Base-by-base conservation (phyloP, 2,329 filamentous ascomycete genomes). In the Colletotrichum zoysiae region DNA sequence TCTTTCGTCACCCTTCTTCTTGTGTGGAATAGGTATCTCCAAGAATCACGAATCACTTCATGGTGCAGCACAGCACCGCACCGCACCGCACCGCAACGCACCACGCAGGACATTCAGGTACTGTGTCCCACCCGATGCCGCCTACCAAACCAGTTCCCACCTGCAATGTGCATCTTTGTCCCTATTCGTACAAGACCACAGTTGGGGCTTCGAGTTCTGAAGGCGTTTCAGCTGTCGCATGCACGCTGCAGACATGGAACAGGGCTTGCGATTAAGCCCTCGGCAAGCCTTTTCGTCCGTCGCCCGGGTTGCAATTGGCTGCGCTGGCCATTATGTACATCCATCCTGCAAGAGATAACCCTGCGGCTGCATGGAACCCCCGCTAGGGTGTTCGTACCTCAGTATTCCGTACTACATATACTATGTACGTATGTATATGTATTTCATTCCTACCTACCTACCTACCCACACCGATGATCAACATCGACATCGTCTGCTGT, bases 221-320 rank as follows among this genome's bases (percentile, higher is more conserved):
- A 70, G 55, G 66, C 58, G 67, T 73, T 73, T 73, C 70, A 73
- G 55, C 50, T 73, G 56, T 40, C 50, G 62, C 42, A 51, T 62
- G 67, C 67, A 62, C 40, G 61, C 67, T 71, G 66, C 67, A 66
- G 14, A 40, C 61, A 71, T 71, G 70, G 70, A 67, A 71, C 70
- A 71, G 61, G 70, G 70, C 56, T 38, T 38, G 38, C 30, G 14
- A 55, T 42, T 56, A 53, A 50, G 46, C 38, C 58, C 30, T 59
- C 26, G 35, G 35, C 35, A 35, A 48, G 40, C 44, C 51, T 57
- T 61, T 71, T 38, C 50, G 70, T 66, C 67, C 60, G 60, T 61
- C 51, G 46, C 67, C 40, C 57, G 48, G 26, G 46, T 26, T 42
- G 23, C 56, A 48, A 66, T 65, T 57, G 67, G 67, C 48, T 57